Percentiles rank a stretch among this genome's conserved stretches.
These are phyloP conservation scores for Magnaporthales sp. DNA, from an alignment of 2,329 filamentous ascomycete species.

Conservation along the genomic window DNA sequence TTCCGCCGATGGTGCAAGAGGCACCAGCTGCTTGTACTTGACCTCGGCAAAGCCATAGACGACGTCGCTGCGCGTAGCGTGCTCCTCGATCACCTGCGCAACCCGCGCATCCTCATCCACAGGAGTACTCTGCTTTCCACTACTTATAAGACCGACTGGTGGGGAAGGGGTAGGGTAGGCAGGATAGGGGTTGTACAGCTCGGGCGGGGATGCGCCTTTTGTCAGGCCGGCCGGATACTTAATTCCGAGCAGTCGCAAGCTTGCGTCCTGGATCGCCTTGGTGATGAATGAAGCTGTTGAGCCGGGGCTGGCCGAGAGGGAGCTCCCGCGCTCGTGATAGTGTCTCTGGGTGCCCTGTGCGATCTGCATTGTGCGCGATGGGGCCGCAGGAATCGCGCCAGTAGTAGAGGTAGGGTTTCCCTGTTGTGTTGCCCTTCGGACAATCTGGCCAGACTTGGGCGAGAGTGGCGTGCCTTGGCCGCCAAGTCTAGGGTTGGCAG, in stretches of 20 bases:
- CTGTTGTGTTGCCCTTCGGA: constrained; percentile 72
- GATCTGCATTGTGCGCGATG: constrained; percentile 67
- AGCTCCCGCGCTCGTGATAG: constrained; percentile 66
- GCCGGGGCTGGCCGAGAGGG: constrained; percentile 60
- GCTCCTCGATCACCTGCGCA: constrained; percentile 79
- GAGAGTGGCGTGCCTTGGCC: constrained; percentile 36
- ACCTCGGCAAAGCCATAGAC: constrained; percentile 97
- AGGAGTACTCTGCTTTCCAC: constrained; percentile 49
- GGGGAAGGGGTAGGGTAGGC: constrained; percentile 65
- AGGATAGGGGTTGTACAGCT: constrained; percentile 73
- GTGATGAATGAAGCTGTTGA: constrained; percentile 87
- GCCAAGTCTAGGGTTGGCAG: constrained; percentile 65
- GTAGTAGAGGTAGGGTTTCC: constrained; percentile 59
- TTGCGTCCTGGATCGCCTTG: constrained; percentile 91
- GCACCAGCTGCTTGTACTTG: constrained; percentile 95
- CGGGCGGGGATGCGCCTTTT: constrained; percentile 56
- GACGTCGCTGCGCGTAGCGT: constrained; percentile 87
- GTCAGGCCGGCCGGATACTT: constrained; percentile 55
- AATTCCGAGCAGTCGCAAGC: constrained; percentile 63
- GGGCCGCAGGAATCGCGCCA: constrained; percentile 57
- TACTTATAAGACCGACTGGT: constrained; percentile 55
- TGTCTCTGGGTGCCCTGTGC: constrained; percentile 51
- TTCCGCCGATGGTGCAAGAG: constrained; percentile 70
- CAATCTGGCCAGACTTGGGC: constrained; percentile 52
- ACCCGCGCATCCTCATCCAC: constrained; percentile 74